Evolutionary conservation across 2,329 filamentous ascomycete species (phyloP).

Genomic region (Chaetomiaceae sp.): DNA sequence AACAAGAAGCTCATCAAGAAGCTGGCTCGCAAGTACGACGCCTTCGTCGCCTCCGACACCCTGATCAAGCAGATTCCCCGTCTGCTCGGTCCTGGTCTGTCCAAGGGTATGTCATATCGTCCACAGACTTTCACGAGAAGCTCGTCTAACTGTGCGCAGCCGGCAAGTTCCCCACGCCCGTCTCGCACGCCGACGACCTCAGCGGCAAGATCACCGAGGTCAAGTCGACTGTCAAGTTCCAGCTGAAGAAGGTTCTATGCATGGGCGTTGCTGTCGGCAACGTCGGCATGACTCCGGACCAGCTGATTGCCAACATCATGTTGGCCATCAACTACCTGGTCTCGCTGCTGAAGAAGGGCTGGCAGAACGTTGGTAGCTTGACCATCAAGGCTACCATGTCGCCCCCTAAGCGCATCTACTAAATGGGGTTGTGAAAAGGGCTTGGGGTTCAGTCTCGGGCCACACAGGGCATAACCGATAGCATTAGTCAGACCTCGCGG

Average conservation of each 20-base stretch:
- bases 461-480: constrained; percentile 11
- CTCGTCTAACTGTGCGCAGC: constrained; percentile 50
- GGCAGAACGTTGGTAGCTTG: constrained; percentile 99
- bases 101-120: constrained; percentile 80
- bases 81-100: constrained; percentile 98
- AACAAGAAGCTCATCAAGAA: constrained; percentile 99
- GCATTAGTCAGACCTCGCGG: constrained; percentile 9
- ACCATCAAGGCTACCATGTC: constrained; percentile 99
- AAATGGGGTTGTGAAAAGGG: constrained; percentile 37
- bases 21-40: constrained; percentile 99
- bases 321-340: constrained; percentile 99
- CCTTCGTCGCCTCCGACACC: constrained; percentile 93
- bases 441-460: constrained; percentile 8
- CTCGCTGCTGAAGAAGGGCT: constrained; percentile 99
- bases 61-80: constrained; percentile 99
- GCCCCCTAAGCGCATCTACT: constrained; percentile 96
- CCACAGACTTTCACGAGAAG: neutral
- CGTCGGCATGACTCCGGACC: constrained; percentile 94
- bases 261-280: constrained; percentile 99
- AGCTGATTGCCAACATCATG: constrained; percentile 99
- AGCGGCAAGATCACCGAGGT: constrained; percentile 95
- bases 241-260: constrained; percentile 99
- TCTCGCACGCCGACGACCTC: constrained; percentile 95
- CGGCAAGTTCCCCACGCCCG: constrained; percentile 98
- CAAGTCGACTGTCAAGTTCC: constrained; percentile 99